These are phyloP conservation scores for Hygrocybe coccinea DNA, from an alignment of 768 basidiomycete genomes.

Conservation along the genomic window DNA sequence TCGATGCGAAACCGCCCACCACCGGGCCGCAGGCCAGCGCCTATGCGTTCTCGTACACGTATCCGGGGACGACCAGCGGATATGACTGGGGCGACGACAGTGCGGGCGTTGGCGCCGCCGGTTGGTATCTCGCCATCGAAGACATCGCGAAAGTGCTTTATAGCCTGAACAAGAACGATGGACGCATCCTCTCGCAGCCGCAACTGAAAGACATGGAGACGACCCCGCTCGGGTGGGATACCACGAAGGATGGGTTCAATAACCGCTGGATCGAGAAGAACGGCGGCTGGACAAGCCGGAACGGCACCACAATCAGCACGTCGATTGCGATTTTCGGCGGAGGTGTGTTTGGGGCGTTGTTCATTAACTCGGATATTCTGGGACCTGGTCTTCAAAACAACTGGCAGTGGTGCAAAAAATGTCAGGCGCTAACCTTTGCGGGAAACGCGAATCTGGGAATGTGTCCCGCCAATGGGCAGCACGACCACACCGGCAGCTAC, in stretches of 20 bases:
- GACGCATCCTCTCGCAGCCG: not conserved
- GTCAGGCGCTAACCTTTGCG: too few relatives aligned
- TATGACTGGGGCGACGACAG: not conserved
- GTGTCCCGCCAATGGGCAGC: too few relatives aligned
- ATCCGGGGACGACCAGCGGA: not conserved
- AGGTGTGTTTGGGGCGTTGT: not conserved
- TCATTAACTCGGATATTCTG: not conserved
- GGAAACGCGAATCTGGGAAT: too few relatives aligned
- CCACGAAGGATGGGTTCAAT: not conserved
- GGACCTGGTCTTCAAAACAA: not conserved
- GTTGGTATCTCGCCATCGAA: not conserved
- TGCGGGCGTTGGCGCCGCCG: not conserved
- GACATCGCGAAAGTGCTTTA: not conserved
- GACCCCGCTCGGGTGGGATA: not conserved
- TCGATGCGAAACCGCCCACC: not conserved
- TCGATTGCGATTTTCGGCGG: not conserved
- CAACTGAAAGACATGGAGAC: not conserved
- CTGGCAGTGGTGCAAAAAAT: too few relatives aligned
- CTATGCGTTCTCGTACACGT: not conserved
- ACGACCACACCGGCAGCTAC: too few relatives aligned
- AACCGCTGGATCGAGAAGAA: not conserved
- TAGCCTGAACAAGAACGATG: not conserved
- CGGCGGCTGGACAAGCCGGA: not conserved
- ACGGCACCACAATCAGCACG: not conserved
- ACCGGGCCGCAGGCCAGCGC: not conserved